Percentiles rank a stretch among this genome's conserved stretches.
phyloP scores from a whole-genome alignment of 345 rosid species.

The Passiflora organensis region DNA sequence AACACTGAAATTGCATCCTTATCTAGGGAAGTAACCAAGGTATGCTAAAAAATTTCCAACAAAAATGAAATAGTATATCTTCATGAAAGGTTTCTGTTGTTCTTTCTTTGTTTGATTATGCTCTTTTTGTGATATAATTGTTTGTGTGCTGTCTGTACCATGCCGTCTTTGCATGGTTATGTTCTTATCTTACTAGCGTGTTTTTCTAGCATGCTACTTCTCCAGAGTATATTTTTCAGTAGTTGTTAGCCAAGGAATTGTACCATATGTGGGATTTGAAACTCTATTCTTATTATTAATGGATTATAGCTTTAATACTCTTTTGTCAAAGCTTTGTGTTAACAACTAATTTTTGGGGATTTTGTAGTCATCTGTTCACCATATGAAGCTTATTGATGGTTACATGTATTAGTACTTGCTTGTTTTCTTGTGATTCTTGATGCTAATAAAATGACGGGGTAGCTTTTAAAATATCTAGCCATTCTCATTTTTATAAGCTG shows the following conservation, averaged over 20 bases:
- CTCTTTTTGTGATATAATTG: neutral
- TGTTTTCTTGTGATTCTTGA: neutral
- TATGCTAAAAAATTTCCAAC: slow-evolving; percentile 23
- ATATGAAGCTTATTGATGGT: neutral
- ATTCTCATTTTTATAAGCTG: neutral
- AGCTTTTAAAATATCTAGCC: too few relatives aligned
- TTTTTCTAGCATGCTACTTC: neutral
- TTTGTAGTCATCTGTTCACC: neutral
- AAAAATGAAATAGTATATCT: neutral
- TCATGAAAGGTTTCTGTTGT: neutral
- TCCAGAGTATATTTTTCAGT: too few relatives aligned
- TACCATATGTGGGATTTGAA: too few relatives aligned
- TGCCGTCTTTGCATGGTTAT: neutral
- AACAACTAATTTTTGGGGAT: too few relatives aligned
- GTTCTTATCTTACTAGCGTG: neutral
- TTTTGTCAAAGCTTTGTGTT: too few relatives aligned
- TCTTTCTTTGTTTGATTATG: neutral
- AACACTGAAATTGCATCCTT: slow-evolving; percentile 39
- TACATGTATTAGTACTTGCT: neutral
- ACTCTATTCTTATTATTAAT: too few relatives aligned
- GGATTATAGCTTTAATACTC: too few relatives aligned
- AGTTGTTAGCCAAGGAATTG: too few relatives aligned
- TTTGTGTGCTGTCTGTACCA: neutral
- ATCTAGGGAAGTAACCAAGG: slow-evolving; percentile 52
- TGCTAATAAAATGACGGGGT: neutral